These are phyloP conservation scores for Galerina marginata DNA, from an alignment of 768 basidiomycete genomes.

Conservation along the genomic window DNA sequence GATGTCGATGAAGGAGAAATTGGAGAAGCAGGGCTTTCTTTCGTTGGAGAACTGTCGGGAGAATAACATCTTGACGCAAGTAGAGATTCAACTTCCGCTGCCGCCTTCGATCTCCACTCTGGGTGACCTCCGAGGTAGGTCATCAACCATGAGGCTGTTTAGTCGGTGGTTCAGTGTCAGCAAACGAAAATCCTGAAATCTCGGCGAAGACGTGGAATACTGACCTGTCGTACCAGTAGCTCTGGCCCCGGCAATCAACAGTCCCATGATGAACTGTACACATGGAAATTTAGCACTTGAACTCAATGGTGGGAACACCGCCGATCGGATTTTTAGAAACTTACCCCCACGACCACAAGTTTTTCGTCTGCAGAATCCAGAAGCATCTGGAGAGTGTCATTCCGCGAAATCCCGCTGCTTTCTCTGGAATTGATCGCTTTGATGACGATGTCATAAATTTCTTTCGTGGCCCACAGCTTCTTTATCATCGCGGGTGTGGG, in stretches of 20 bases:
- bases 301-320: constrained; percentile 23
- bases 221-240: constrained; percentile 77
- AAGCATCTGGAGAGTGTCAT: constrained; percentile 78
- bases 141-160: constrained; percentile 71
- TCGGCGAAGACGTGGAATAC: constrained; percentile 25
- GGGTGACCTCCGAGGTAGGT: constrained; percentile 72
- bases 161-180: constrained; percentile 7
- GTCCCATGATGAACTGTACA: constrained; percentile 78
- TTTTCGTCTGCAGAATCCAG: constrained; percentile 74
- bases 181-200: constrained; percentile 18
- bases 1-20: constrained; percentile 10
- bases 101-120: constrained; percentile 69
- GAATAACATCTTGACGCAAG: constrained; percentile 45
- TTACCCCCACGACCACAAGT: constrained; percentile 71
- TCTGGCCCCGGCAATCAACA: constrained; percentile 80
- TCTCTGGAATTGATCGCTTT: constrained; percentile 29
- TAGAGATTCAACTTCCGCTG: constrained; percentile 61
- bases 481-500: constrained; percentile 74
- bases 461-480: constrained; percentile 75
- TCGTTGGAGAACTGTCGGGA: constrained; percentile 19
- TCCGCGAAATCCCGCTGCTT: constrained; percentile 57
- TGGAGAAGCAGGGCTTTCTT: constrained; percentile 11
- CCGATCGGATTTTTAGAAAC: constrained; percentile 27
- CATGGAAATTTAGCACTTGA: constrained; percentile 23
- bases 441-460: constrained; percentile 74